Percentiles rank a stretch among this genome's conserved stretches.
These are phyloP conservation scores for Talaromyces sp. DNA, from an alignment of 2,329 filamentous ascomycete species.

Conservation along the genomic window DNA sequence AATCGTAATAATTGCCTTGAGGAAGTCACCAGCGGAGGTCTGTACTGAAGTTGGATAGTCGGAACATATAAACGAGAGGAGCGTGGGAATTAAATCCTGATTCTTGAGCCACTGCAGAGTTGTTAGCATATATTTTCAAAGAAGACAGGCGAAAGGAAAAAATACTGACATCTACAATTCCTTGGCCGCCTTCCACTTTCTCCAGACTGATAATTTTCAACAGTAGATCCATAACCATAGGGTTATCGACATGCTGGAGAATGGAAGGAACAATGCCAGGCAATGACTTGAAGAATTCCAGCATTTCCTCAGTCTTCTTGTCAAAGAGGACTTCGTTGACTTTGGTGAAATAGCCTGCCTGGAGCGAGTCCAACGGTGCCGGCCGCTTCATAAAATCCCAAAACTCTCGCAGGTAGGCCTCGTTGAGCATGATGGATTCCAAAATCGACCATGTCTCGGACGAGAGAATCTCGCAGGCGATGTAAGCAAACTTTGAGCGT, in stretches of 20 bases:
- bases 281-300: slow-evolving; percentile 78
- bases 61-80: slow-evolving; percentile 80
- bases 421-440: slow-evolving; percentile 84
- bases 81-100: slow-evolving; percentile 77
- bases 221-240: slow-evolving; percentile 96
- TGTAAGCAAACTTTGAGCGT: slow-evolving; percentile 87
- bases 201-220: slow-evolving; percentile 96
- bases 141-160: not conserved
- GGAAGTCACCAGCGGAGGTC: slow-evolving; percentile 92
- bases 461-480: slow-evolving; percentile 87
- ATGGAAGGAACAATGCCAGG: slow-evolving; percentile 78
- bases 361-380: slow-evolving; percentile 83
- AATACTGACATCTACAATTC: slow-evolving; percentile 77
- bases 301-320: slow-evolving; percentile 97
- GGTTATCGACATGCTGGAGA: slow-evolving; percentile 89
- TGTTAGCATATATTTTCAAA: slow-evolving; percentile 2
- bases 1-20: slow-evolving; percentile 98
- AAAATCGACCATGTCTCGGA: slow-evolving; percentile 97
- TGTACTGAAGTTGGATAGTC: slow-evolving; percentile 86
- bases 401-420: slow-evolving; percentile 71
- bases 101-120: slow-evolving; percentile 75
- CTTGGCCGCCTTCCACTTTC: slow-evolving; percentile 82
- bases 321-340: slow-evolving; percentile 97
- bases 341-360: slow-evolving; percentile 97
- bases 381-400: slow-evolving; percentile 84